Conservation (phyloP, 148 eudicot species). For the Rhododendron simsii region DNA sequence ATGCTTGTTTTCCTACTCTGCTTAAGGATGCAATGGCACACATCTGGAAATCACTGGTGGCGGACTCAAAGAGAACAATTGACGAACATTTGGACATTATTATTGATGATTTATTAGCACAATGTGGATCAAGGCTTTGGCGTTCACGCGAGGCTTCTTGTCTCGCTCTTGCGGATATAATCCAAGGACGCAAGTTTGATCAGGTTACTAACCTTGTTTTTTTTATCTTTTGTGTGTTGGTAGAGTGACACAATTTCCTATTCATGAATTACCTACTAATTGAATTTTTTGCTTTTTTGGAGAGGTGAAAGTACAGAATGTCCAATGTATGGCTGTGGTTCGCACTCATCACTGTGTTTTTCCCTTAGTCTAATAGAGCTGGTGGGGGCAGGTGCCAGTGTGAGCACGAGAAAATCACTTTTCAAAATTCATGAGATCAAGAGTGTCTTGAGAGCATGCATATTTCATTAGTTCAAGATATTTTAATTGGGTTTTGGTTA, state of each 20-base stretch:
- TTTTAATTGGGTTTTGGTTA: background rate
- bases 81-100: constrained; percentile 77
- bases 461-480: background rate
- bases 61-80: constrained; percentile 74
- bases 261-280: background rate
- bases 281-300: background rate
- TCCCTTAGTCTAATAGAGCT: background rate
- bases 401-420: background rate
- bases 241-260: background rate
- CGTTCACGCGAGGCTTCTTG: constrained; percentile 97
- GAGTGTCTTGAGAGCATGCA: background rate
- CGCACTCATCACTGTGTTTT: background rate
- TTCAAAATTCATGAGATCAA: background rate
- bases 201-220: constrained; percentile 38
- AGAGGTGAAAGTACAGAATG: background rate
- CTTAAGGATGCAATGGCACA: constrained; percentile 94
- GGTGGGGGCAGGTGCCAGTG: background rate
- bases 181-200: constrained; percentile 93
- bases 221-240: background rate
- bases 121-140: constrained; percentile 97
- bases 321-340: background rate
- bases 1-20: background rate
- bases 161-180: constrained; percentile 88
- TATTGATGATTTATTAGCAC: constrained; percentile 69
- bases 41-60: constrained; percentile 92